phyloP scores from a whole-genome alignment of 1,139 yeast species.

The Kluyveromyces sp. region DNA sequence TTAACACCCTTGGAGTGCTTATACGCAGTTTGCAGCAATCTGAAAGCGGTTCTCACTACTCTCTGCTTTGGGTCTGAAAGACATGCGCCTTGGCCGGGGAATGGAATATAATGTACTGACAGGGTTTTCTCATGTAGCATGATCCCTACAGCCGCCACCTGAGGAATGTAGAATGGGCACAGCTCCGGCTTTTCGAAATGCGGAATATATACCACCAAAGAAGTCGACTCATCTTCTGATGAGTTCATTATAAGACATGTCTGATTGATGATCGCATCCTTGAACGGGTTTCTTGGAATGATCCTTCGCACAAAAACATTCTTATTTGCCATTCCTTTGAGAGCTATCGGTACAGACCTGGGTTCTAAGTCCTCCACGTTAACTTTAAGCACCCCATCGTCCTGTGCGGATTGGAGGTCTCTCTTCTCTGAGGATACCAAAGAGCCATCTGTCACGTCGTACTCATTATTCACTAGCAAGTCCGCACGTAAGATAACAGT shows the following conservation, averaged over 20 bases:
- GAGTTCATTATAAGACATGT: conserved; percentile 56
- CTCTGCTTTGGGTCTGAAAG: conserved; percentile 42
- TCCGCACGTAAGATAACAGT: conserved; percentile 88
- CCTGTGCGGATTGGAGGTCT: conserved; percentile 14
- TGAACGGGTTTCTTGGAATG: conserved; percentile 82
- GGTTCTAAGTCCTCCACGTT: conserved; percentile 52
- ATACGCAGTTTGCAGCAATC: conserved; percentile 69
- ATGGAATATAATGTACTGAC: conserved; percentile 80
- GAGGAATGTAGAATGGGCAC: conserved; percentile 84
- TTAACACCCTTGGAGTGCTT: conserved; percentile 81
- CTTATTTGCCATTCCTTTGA: conserved; percentile 15
- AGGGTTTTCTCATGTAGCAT: conserved; percentile 43
- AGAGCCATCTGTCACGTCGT: conserved; percentile 38
- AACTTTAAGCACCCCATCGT: conserved; percentile 27
- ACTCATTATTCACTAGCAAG: conserved; percentile 51
- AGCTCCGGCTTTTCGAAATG: conserved; percentile 56
- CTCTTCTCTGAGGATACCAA: conserved; percentile 9
- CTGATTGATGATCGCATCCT: conserved; percentile 78
- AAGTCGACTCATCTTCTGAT: conserved; percentile 33
- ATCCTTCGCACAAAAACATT: conserved; percentile 65
- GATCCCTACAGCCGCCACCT: conserved; percentile 74
- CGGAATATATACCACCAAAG: conserved; percentile 67
- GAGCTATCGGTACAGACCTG: conserved; percentile 26
- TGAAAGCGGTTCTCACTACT: conserved; percentile 70
- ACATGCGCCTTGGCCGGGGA: conserved; percentile 34